Evolutionary conservation across 495 filamentous ascomycete species (phyloP).

Genomic region (Pseudotulostoma volvatum): DNA sequence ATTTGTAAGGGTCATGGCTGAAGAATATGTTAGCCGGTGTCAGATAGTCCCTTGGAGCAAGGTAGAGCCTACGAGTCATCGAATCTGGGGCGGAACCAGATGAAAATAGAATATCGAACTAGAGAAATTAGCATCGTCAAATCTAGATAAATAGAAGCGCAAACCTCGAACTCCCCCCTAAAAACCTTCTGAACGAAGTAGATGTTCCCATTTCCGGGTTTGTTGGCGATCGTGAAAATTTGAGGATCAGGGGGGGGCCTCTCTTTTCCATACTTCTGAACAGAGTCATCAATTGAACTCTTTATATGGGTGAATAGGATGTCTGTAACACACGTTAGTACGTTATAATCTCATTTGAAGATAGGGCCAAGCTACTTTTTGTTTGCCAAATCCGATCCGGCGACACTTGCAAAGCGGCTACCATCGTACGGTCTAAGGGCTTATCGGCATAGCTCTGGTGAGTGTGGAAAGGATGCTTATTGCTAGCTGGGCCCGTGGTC

Average conservation of each 20-base stretch:
- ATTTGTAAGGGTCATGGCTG: slow-evolving; percentile 49
- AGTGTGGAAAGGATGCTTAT: slow-evolving; percentile 39
- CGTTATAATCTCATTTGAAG: not conserved
- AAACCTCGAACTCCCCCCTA: slow-evolving; percentile 66
- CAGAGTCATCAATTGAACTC: slow-evolving; percentile 48
- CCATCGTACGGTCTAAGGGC: slow-evolving; percentile 57
- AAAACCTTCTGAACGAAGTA: slow-evolving; percentile 91
- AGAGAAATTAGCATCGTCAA: not conserved
- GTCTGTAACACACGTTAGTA: slow-evolving; percentile 13
- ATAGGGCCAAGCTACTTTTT: slow-evolving; percentile 35
- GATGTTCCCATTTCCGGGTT: slow-evolving; percentile 56
- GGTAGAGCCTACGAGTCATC: slow-evolving; percentile 36
- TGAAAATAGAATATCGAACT: slow-evolving; percentile 87
- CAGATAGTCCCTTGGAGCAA: not conserved
- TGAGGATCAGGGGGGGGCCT: slow-evolving; percentile 67
- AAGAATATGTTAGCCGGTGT: slow-evolving; percentile 15
- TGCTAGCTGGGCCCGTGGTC: slow-evolving; percentile 48
- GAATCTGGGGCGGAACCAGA: slow-evolving; percentile 51
- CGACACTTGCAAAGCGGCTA: slow-evolving; percentile 51
- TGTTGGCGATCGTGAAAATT: slow-evolving; percentile 60
- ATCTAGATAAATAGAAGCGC: not conserved
- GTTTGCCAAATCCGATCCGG: slow-evolving; percentile 69
- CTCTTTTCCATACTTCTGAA: slow-evolving; percentile 54
- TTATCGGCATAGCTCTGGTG: slow-evolving; percentile 56
- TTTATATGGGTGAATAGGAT: slow-evolving; percentile 67